phyloP scores from a whole-genome alignment of 106 monocot species.

The Posidonia australis region DNA sequence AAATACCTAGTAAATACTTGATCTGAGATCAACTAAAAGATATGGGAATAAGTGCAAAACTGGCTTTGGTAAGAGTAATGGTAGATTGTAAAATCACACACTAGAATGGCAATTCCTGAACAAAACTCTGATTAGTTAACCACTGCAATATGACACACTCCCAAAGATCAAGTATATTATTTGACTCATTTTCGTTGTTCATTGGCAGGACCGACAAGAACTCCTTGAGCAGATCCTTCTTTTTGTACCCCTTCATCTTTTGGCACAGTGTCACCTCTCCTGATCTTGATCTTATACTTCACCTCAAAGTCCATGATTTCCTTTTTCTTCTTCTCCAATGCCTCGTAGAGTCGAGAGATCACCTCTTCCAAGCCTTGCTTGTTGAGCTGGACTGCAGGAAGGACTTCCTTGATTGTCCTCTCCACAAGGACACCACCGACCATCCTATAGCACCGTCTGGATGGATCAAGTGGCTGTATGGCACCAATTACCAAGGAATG shows the following conservation, averaged over 20 bases:
- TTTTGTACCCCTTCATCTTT: conserved; percentile 38
- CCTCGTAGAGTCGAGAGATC: conserved; percentile 63
- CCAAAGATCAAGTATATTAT: background rate
- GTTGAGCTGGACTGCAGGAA: conserved; percentile 83
- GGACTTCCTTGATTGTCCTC: conserved; percentile 73
- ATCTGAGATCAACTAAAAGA: no score
- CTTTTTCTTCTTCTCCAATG: conserved; percentile 88
- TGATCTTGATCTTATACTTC: conserved; percentile 92
- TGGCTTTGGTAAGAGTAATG: no score
- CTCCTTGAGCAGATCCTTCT: conserved; percentile 81
- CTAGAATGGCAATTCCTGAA: no score
- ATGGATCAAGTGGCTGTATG: conserved; percentile 72
- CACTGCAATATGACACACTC: no score
- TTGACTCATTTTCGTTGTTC: background rate
- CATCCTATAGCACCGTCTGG: conserved; percentile 84
- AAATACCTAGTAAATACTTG: no score
- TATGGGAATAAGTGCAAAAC: no score
- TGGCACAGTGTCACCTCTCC: conserved; percentile 27
- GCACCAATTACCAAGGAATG: conserved; percentile 80
- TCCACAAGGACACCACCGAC: conserved; percentile 85
- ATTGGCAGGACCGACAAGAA: conserved; percentile 53
- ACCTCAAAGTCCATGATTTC: conserved; percentile 83
- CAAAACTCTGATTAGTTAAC: no score
- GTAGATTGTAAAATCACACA: no score
- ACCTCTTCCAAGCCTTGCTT: conserved; percentile 90